Percentiles rank a stretch among this genome's conserved stretches.
Conservation (phyloP, 1,284 basidiomycete genomes). For the Microbotryum violaceum region DNA sequence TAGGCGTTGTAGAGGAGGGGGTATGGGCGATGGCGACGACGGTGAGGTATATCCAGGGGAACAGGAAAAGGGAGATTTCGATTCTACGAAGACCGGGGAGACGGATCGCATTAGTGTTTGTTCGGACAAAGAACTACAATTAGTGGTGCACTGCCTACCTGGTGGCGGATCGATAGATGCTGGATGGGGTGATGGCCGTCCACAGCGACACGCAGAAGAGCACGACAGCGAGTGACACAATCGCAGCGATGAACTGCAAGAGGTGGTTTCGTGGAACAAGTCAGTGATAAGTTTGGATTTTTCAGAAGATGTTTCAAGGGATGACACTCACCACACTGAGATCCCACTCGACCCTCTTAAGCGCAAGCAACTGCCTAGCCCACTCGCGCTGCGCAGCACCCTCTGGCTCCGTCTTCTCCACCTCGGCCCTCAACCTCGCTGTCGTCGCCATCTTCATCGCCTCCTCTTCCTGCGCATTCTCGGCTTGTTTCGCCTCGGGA, state of each 20-base stretch:
- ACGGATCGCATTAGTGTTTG: neutral
- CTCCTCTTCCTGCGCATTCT: neutral
- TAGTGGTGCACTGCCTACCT: neutral
- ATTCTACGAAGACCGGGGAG: neutral
- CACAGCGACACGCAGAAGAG: conserved; percentile 8
- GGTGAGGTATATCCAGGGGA: conserved; percentile 15
- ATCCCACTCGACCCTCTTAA: conserved; percentile 14
- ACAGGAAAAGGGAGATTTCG: conserved; percentile 10
- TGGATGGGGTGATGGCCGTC: neutral
- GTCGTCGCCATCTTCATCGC: conserved; percentile 2
- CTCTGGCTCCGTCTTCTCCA: neutral
- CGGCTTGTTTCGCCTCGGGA: neutral
- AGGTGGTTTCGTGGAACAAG: no score
- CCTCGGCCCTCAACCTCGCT: conserved; percentile 7
- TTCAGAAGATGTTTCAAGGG: no score
- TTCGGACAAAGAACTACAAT: no score
- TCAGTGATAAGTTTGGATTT: no score
- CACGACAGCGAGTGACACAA: conserved; percentile 4
- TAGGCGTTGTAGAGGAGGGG: conserved; percentile 13
- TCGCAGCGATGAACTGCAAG: conserved; percentile 9
- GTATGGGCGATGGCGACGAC: conserved; percentile 2
- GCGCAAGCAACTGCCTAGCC: conserved; percentile 16
- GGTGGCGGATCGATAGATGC: neutral
- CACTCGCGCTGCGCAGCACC: conserved; percentile 5
- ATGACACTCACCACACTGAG: conserved; percentile 4